Evolutionary conservation across 768 basidiomycete species (phyloP).

Genomic region (Boletus huronensis): DNA sequence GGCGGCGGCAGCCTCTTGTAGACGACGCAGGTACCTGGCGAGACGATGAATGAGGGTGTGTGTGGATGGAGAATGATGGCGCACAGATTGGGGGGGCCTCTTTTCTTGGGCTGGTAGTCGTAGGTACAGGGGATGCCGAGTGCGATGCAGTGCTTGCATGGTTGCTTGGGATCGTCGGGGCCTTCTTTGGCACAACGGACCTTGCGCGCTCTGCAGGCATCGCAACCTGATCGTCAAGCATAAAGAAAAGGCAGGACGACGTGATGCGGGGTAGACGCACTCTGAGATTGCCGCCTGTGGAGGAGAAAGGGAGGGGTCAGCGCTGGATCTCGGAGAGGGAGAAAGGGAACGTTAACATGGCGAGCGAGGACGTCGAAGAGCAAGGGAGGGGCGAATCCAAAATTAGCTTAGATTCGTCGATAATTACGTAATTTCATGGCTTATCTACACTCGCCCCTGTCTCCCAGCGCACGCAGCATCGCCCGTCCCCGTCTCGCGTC

Average conservation of each 20-base stretch:
- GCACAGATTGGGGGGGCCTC: slow-evolving; percentile 90
- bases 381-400: no score
- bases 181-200: slow-evolving; percentile 82
- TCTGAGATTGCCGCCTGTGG: slow-evolving; percentile 79
- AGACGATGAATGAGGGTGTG: background rate
- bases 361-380: no score
- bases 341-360: slow-evolving; percentile 38
- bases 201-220: slow-evolving; percentile 83
- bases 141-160: slow-evolving; percentile 84
- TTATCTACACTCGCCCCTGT: slow-evolving; percentile 11
- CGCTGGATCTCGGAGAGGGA: slow-evolving; percentile 25
- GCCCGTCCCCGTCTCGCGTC: slow-evolving; percentile 9
- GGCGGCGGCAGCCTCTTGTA: slow-evolving; percentile 74
- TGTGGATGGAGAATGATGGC: slow-evolving; percentile 18
- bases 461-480: slow-evolving; percentile 23
- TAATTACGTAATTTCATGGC: slow-evolving; percentile 9
- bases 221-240: slow-evolving; percentile 57
- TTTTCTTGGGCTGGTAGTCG: slow-evolving; percentile 90
- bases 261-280: slow-evolving; percentile 40
- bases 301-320: slow-evolving; percentile 30
- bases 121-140: slow-evolving; percentile 85
- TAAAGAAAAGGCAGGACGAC: slow-evolving; percentile 21
- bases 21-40: slow-evolving; percentile 67
- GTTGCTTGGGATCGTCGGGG: slow-evolving; percentile 68
- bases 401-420: no score